Conservation (phyloP, 2,329 filamentous ascomycete species). For the Emydomyces testavorans region DNA sequence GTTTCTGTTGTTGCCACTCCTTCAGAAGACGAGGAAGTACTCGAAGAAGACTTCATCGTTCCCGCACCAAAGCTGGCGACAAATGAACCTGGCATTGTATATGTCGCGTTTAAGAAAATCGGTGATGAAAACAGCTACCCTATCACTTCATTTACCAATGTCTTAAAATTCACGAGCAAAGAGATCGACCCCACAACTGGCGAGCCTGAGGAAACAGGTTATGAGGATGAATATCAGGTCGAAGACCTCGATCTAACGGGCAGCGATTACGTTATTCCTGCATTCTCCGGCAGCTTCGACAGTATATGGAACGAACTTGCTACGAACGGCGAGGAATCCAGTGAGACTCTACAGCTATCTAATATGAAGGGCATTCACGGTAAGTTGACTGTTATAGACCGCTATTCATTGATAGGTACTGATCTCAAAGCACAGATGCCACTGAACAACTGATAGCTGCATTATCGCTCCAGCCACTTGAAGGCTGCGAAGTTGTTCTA, state of each 20-base stretch:
- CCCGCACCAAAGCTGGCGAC: conserved; percentile 70
- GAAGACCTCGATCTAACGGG: conserved; percentile 84
- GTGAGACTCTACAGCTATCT: conserved; percentile 79
- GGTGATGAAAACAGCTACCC: conserved; percentile 62
- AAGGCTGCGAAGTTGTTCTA: conserved; percentile 83
- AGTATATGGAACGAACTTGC: conserved; percentile 92
- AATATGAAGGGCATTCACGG: conserved; percentile 86
- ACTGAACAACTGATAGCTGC: conserved; percentile 80
- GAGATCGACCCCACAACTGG: conserved; percentile 92
- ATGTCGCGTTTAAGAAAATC: conserved; percentile 83
- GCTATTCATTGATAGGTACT: conserved; percentile 2
- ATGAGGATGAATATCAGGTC: conserved; percentile 96
- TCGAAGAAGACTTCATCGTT: conserved; percentile 84
- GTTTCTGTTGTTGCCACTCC: conserved; percentile 74
- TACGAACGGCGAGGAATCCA: conserved; percentile 75
- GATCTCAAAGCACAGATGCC: conserved; percentile 52
- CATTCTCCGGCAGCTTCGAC: conserved; percentile 89
- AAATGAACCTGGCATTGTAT: conserved; percentile 83
- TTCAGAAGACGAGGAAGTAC: conserved; percentile 62
- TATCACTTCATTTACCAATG: conserved; percentile 72
- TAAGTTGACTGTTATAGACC: conserved; percentile 31
- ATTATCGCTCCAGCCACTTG: conserved; percentile 81
- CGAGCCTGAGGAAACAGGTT: conserved; percentile 82
- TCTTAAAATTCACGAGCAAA: conserved; percentile 94
- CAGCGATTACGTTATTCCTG: conserved; percentile 85